Percentiles rank a stretch among this genome's conserved stretches.
phyloP scores from a whole-genome alignment of 495 filamentous ascomycete genomes.

The Aspergillus mulundensis region DNA sequence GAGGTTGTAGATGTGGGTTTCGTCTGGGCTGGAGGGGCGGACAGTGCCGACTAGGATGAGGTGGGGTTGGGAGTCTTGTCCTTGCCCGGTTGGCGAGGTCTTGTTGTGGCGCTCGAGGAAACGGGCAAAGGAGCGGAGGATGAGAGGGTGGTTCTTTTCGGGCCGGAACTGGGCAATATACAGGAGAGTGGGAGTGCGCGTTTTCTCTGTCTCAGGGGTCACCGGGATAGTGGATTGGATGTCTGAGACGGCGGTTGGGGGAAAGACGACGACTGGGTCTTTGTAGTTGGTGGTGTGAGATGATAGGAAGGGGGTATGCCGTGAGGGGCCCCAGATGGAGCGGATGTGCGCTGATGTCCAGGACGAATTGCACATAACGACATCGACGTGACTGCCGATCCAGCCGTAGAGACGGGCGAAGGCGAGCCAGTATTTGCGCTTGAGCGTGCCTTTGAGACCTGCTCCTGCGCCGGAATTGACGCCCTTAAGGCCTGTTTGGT shows the following conservation, averaged over 20 bases:
- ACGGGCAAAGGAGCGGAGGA: conserved; percentile 77
- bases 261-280: conserved; percentile 68
- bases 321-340: conserved; percentile 66
- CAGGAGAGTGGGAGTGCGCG: conserved; percentile 65
- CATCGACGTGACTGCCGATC: conserved; percentile 77
- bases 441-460: conserved; percentile 61
- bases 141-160: conserved; percentile 88
- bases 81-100: not conserved
- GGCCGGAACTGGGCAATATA: conserved; percentile 97
- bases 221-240: conserved; percentile 69
- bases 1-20: conserved; percentile 85
- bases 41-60: conserved; percentile 86
- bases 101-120: conserved; percentile 43
- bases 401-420: conserved; percentile 78
- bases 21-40: conserved; percentile 70
- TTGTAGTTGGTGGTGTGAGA: conserved; percentile 24
- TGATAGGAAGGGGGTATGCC: conserved; percentile 20
- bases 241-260: conserved; percentile 84
- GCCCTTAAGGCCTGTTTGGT: conserved; percentile 61
- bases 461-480: conserved; percentile 77
- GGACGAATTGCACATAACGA: conserved; percentile 93
- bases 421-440: conserved; percentile 77
- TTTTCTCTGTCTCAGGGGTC: conserved; percentile 57
- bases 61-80: conserved; percentile 42
- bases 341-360: conserved; percentile 89